These are phyloP conservation scores for Aureobasidium sp. DNA, from an alignment of 2,329 filamentous ascomycete genomes.

Conservation along the genomic window DNA sequence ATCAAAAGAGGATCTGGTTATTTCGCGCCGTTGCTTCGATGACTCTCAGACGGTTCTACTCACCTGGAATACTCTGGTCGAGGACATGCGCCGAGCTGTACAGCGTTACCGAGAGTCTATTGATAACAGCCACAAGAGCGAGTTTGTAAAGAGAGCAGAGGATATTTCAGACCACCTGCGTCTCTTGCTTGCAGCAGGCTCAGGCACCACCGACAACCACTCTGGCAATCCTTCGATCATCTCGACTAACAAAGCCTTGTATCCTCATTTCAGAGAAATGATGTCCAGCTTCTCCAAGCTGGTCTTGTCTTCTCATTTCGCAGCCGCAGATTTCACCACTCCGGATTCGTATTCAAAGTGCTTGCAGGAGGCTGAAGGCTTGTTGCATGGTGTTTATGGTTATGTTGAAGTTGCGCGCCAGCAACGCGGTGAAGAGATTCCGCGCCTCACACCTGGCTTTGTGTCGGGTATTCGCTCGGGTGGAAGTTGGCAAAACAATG, in stretches of 20 bases:
- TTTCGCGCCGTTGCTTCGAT: conserved; percentile 83
- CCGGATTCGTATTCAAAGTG: conserved; percentile 93
- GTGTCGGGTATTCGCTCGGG: conserved; percentile 76
- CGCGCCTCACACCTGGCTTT: conserved; percentile 88
- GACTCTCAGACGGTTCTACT: conserved; percentile 72
- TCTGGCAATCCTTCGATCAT: conserved; percentile 99
- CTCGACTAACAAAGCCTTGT: conserved; percentile 92
- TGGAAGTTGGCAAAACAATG: conserved; percentile 77
- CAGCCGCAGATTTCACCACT: conserved; percentile 90
- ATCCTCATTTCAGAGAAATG: conserved; percentile 96
- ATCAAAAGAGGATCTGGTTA: conserved; percentile 33
- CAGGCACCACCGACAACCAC: conserved; percentile 96
- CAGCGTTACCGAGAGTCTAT: conserved; percentile 89
- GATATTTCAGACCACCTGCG: conserved; percentile 96
- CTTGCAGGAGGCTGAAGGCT: conserved; percentile 92
- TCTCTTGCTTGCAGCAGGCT: conserved; percentile 87
- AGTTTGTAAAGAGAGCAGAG: conserved; percentile 91
- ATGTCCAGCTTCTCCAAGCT: conserved; percentile 99
- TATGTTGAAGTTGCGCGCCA: conserved; percentile 94
- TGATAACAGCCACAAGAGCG: conserved; percentile 70
- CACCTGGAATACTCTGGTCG: conserved; percentile 82
- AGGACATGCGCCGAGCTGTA: conserved; percentile 87
- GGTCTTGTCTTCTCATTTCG: conserved; percentile 95
- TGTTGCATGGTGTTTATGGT: conserved; percentile 86
- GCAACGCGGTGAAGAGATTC: conserved; percentile 87